A percentile compares a stretch with the other conserved stretches of the same genome.
phyloP scores from a whole-genome alignment of 352 stramenopile species.

The Pythium dissimile region DNA sequence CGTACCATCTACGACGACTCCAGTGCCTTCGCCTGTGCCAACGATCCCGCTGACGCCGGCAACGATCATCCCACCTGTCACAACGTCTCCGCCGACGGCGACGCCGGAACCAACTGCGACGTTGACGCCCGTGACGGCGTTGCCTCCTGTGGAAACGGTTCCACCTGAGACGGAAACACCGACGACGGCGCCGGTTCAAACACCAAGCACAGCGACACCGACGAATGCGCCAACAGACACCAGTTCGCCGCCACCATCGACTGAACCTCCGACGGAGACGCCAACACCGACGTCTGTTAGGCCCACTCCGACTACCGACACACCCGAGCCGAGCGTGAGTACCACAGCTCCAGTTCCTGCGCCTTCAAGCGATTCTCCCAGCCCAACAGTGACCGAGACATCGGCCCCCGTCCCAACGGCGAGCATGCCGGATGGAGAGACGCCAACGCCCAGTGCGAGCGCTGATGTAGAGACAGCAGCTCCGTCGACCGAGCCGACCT shows the following conservation, averaged over 20 bases:
- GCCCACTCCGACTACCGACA: background rate
- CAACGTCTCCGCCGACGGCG: background rate
- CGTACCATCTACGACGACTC: background rate
- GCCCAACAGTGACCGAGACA: background rate
- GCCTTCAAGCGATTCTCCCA: background rate
- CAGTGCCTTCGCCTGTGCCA: background rate
- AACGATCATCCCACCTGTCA: too few relatives aligned
- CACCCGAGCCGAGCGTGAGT: background rate
- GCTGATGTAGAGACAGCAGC: too few relatives aligned
- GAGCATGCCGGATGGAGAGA: background rate
- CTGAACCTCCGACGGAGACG: background rate
- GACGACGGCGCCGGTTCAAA: background rate
- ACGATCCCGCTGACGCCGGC: background rate
- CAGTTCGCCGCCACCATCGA: background rate
- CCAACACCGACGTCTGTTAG: background rate
- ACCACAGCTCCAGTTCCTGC: background rate
- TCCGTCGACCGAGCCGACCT: background rate
- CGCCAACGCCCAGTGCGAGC: background rate
- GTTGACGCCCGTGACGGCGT: background rate
- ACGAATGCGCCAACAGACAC: background rate
- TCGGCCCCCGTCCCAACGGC: background rate
- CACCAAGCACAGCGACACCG: background rate
- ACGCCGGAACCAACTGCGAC: background rate
- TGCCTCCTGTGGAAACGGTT: background rate
- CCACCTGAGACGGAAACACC: background rate